These are phyloP conservation scores for Crithidia sp. DNA, from an alignment of 208 protist genomes.

Conservation along the genomic window DNA sequence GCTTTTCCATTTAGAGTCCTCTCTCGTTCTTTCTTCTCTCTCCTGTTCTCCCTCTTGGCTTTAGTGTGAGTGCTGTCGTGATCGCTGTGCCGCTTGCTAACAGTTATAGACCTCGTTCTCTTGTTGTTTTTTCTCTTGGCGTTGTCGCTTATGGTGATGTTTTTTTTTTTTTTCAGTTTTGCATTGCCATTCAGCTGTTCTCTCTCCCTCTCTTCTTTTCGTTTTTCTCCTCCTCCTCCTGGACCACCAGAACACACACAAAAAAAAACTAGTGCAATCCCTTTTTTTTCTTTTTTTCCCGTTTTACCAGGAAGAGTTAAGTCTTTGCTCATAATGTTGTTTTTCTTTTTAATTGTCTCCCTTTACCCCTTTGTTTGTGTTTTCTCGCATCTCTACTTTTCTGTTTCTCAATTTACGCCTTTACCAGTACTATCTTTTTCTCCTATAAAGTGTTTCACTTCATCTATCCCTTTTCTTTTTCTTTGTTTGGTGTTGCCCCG, in stretches of 20 bases:
- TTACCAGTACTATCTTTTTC: too few species aligned
- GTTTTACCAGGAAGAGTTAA: neutral
- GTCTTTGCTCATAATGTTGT: neutral
- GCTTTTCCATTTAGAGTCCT: too few species aligned
- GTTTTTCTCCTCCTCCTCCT: neutral
- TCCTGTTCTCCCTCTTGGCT: too few species aligned
- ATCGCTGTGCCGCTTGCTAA: too few species aligned
- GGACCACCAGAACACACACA: too few species aligned
- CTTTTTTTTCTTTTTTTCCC: neutral
- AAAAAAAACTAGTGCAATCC: neutral
- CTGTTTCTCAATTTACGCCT: neutral
- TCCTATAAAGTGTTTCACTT: too few species aligned
- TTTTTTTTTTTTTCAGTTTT: conserved; percentile 3
- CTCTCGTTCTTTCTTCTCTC: too few species aligned
- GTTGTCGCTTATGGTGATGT: neutral
- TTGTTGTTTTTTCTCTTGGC: too few species aligned
- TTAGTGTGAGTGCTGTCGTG: too few species aligned
- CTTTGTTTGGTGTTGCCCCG: too few species aligned
- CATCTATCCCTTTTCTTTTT: too few species aligned
- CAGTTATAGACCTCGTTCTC: too few species aligned
- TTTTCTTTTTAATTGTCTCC: neutral
- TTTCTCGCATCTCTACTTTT: neutral
- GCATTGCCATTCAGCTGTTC: neutral
- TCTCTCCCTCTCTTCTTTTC: neutral
- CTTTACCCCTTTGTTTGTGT: neutral